Percentiles rank a stretch among this genome's conserved stretches.
phyloP scores from a whole-genome alignment of 768 basidiomycete species.

The Naganishia kalamii region DNA sequence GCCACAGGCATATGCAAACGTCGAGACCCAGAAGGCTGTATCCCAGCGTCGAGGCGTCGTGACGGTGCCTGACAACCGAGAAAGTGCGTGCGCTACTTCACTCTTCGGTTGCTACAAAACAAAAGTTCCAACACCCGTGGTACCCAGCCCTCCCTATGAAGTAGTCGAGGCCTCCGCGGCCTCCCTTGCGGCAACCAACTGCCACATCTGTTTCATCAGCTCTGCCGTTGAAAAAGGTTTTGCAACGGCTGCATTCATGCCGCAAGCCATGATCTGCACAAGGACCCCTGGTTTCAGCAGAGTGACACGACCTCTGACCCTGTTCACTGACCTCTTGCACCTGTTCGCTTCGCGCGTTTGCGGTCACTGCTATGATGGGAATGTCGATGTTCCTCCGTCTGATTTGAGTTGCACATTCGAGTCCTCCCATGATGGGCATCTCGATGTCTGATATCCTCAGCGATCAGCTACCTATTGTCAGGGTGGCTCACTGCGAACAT shows the following conservation, averaged over 20 bases:
- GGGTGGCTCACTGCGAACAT: not conserved
- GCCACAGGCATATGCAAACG: too few species aligned
- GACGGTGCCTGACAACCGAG: too few species aligned
- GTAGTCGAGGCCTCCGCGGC: not conserved
- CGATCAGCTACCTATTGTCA: too few species aligned
- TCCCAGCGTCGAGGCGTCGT: too few species aligned
- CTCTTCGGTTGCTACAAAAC: not conserved
- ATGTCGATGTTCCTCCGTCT: constrained; percentile 14
- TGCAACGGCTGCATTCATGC: constrained; percentile 30
- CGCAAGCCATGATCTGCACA: constrained; percentile 24
- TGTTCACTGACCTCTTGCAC: constrained; percentile 21
- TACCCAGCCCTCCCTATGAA: not conserved
- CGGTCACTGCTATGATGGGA: constrained; percentile 32
- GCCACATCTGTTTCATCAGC: constrained; percentile 5
- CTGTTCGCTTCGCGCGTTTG: constrained; percentile 31
- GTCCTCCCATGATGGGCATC: constrained; percentile 28
- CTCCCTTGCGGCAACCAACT: not conserved
- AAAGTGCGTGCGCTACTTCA: constrained; percentile 15
- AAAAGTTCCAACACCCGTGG: not conserved
- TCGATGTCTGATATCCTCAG: constrained; percentile 23
- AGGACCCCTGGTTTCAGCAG: not conserved
- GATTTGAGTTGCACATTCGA: constrained; percentile 26
- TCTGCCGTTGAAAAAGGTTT: constrained; percentile 30
- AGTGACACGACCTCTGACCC: not conserved
- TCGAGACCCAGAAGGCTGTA: too few species aligned